Base-by-base conservation (phyloP, 257 asterid species). In the Petunia secreta region DNA sequence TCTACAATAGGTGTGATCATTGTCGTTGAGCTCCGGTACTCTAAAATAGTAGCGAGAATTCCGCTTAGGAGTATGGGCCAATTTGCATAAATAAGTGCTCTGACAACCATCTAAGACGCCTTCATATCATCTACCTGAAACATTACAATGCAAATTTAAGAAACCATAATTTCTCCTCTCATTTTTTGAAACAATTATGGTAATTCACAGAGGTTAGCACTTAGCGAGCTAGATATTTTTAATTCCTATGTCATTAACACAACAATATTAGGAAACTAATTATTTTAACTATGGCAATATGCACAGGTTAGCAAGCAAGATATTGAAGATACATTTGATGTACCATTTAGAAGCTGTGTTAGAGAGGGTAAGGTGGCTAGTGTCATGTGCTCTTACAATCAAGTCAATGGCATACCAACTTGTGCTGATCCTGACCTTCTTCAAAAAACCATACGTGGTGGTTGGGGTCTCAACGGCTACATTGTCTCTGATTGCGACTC, bases 371-470 rank as follows among this genome's bases (percentile, higher is more conserved):
- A 94, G 25, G 98, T 91, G 8, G 97, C 97, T 15, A 94, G 98
- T 85, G 94, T 94, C 43, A 94, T 92, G 98, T 94, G 98, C 59
- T 94, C 98, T 50, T 94, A 92, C 89, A 94, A 94, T 85, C 97
- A 92, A 86, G 98, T 94, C 46, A 94, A 94, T 52, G 98, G 98
- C 74, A 14, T 91, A 25, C 97, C 98, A 0, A 87, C 96, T 37
- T 94, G 98, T 69, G 98, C 97, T 3, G 97, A 94, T 63, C 97
- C 96, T 14, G 71, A 81, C 64, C 92, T 94, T 53, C 95, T 94
- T 53, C 88, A 88, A 5, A 87, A 87, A 66, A 91, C 92, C 0
- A 81, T 92, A 0, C 89, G 98, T 8, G 97, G 95, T 9, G 90
- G 90, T 46, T 94, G 98, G 98, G 89, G 86, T 76, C 92, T 94